Conservation (phyloP, 2,329 filamentous ascomycete species). For the Colletotrichum musae region DNA sequence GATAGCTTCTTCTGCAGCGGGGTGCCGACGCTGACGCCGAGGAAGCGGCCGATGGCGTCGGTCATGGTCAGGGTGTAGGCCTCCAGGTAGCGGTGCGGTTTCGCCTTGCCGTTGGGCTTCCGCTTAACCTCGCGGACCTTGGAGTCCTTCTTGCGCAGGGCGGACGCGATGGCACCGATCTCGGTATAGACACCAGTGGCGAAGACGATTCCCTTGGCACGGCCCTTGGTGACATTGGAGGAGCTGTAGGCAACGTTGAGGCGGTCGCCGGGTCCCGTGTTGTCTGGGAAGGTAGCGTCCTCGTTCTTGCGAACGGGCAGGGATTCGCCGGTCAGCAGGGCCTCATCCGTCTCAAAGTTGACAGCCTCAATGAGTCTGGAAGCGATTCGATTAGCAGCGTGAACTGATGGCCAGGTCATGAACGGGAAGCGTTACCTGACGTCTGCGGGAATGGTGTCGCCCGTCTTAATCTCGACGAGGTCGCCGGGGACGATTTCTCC, state of each 20-base stretch:
- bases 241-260: conserved; percentile 74
- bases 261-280: conserved; percentile 72
- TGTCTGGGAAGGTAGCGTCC: conserved; percentile 62
- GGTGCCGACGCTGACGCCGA: conserved; percentile 76
- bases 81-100: conserved; percentile 61
- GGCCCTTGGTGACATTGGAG: conserved; percentile 74
- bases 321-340: conserved; percentile 74
- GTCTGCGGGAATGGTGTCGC: conserved; percentile 60
- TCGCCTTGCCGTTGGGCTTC: conserved; percentile 61
- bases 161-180: conserved; percentile 74
- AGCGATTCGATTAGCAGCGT: conserved; percentile 46
- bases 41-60: conserved; percentile 72
- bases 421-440: conserved; percentile 46
- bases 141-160: conserved; percentile 68
- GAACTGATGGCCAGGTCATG: not conserved
- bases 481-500: conserved; percentile 70
- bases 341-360: conserved; percentile 73
- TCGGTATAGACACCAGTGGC: conserved; percentile 73
- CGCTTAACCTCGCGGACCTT: conserved; percentile 61
- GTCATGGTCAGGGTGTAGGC: conserved; percentile 58
- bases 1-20: conserved; percentile 77
- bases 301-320: conserved; percentile 69
- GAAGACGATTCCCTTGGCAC: conserved; percentile 71
- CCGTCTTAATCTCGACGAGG: conserved; percentile 67
- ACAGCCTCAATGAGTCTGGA: conserved; percentile 61